A percentile compares a stretch with the other conserved stretches of the same genome.
phyloP scores from a whole-genome alignment of 73 alveolate species.

The Stentor roeselii region DNA sequence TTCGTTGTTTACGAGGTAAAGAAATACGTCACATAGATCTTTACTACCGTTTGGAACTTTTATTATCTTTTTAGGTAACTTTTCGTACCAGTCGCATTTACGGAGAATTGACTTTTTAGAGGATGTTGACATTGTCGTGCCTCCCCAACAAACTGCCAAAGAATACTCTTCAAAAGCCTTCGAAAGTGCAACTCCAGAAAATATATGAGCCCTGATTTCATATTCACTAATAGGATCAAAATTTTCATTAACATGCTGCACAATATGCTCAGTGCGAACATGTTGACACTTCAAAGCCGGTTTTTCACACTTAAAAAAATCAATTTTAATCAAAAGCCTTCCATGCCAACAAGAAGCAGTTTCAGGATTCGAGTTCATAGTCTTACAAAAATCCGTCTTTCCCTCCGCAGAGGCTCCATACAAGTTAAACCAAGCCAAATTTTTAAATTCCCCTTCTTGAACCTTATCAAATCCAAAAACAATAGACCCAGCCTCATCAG shows the following conservation, averaged over 20 bases:
- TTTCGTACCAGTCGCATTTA: conserved; percentile 61
- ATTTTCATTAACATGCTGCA: conserved; percentile 28
- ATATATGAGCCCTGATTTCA: conserved; percentile 59
- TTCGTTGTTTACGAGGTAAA: conserved; percentile 49
- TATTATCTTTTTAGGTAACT: conserved; percentile 27
- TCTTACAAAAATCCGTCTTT: conserved; percentile 49
- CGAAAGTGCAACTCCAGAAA: conserved; percentile 66
- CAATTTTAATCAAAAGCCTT: conserved; percentile 70
- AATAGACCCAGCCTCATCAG: conserved; percentile 12
- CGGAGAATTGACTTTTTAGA: conserved; percentile 37
- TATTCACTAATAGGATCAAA: conserved; percentile 29
- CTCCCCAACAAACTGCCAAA: conserved; percentile 57
- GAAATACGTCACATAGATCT: conserved; percentile 36
- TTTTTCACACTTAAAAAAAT: conserved; percentile 46
- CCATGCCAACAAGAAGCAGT: conserved; percentile 86
- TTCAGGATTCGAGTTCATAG: conserved; percentile 84
- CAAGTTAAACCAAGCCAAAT: conserved; percentile 62
- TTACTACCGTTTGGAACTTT: conserved; percentile 38
- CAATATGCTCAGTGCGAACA: conserved; percentile 47
- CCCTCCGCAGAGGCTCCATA: conserved; percentile 81
- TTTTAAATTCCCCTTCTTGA: conserved; percentile 5
- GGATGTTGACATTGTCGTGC: conserved; percentile 33
- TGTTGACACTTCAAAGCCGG: conserved; percentile 60
- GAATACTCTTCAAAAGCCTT: conserved; percentile 43
- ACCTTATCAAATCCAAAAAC: neutral